Evolutionary conservation across 2,329 filamentous ascomycete species (phyloP), one percentile per base, ranked within the genome.

Genomic region (Fusarium zealandicum): DNA sequence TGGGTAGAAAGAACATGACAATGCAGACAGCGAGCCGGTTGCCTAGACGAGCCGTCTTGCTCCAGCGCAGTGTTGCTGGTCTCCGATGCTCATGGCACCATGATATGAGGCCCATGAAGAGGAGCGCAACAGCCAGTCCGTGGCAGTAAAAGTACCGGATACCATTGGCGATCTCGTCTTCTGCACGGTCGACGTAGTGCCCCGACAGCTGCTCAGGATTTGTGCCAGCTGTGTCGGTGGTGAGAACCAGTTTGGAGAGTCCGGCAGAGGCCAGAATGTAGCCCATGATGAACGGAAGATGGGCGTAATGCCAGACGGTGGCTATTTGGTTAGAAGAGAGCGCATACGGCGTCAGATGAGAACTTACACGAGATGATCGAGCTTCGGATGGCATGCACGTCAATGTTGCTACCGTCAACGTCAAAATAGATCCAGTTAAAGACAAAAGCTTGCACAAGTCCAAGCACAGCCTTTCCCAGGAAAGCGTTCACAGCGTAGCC

Each of bases 361-460:
- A 20, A 49, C 72, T 62, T 70, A 79, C 78, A 74, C 4, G 78
- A 73, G 16, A 69, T 43, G 2, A 75, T 72, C 31, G 78, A 76
- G 2, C 84, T 75, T 9, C 86, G 76, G 51, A 89, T 88, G 8
- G 86, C 85, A 70, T 88, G 86, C 0, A 80, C 70, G 40, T 80
- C 78, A 14, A 88, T 73, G 64, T 83, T 82, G 50, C 76, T 76
- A 13, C 74, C 78, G 67, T 87, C 85, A 30, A 88, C 77, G 64
- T 88, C 84, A 65, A 87, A 86, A 67, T 87, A 87, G 9, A 87
- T 76, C 82, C 83, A 85, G 64, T 86, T 85, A 63, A 85, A 83
- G 41, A 78, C 73, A 65, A 84, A 86, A 0, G 82, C 81, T 61
- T 85, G 83, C 3, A 83, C 72, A 1, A 86, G 71, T 0, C 83